phyloP scores from a whole-genome alignment of 441 rosid species.

The Rhodomyrtus psidioides region DNA sequence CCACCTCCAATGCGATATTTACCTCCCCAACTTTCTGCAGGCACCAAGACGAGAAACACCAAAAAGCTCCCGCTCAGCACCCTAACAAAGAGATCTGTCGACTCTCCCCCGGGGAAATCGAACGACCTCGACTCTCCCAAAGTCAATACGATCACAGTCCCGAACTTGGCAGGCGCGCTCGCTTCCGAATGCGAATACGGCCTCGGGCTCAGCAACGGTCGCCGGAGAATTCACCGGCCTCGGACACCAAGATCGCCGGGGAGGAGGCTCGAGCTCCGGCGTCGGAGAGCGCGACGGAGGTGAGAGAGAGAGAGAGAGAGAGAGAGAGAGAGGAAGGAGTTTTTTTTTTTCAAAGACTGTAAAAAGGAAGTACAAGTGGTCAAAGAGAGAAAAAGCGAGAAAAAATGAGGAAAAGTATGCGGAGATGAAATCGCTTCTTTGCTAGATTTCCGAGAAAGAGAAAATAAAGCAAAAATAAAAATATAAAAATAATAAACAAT shows the following conservation, averaged over 20 bases:
- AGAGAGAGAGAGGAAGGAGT: background rate
- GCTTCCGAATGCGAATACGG: background rate
- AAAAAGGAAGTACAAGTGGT: background rate
- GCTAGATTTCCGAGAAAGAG: background rate
- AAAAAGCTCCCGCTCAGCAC: background rate
- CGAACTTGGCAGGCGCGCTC: background rate
- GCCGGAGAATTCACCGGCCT: background rate
- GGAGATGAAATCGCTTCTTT: background rate
- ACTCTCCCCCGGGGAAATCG: background rate
- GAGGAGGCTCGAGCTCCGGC: background rate
- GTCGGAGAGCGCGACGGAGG: background rate
- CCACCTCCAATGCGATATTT: background rate
- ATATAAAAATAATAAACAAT: background rate
- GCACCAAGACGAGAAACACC: background rate
- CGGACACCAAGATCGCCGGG: background rate
- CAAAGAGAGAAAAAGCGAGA: constrained; percentile 1
- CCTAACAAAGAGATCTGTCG: background rate
- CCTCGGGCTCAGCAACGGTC: background rate
- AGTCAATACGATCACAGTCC: background rate
- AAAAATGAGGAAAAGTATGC: background rate
- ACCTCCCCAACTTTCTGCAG: background rate
- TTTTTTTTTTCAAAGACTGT: background rate
- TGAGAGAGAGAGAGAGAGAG: background rate
- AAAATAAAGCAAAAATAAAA: background rate
- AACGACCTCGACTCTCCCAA: background rate